Percentiles rank a stretch among this genome's conserved stretches.
Conservation (phyloP, 2,329 filamentous ascomycete genomes). For the Sordariomycetes sp. region DNA sequence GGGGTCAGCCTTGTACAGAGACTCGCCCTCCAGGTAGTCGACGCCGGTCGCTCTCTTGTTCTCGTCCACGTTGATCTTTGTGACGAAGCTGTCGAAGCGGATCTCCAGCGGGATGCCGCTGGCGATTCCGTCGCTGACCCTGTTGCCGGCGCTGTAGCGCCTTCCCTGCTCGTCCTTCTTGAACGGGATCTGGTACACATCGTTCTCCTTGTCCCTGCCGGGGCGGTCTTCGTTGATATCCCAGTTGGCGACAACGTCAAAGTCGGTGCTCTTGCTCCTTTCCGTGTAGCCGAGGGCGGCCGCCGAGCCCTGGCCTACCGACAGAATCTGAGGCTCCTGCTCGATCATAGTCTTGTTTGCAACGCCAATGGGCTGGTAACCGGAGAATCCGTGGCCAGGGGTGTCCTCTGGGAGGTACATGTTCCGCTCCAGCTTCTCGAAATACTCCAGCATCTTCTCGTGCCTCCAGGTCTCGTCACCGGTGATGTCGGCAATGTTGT, state of each 20-base stretch:
- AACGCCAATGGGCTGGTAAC: slow-evolving; percentile 11
- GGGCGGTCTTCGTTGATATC: slow-evolving; percentile 32
- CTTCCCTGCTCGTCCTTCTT: slow-evolving; percentile 26
- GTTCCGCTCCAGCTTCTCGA: slow-evolving; percentile 40
- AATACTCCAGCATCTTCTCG: slow-evolving; percentile 47
- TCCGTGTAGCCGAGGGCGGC: slow-evolving; percentile 16
- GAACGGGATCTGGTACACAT: slow-evolving; percentile 39
- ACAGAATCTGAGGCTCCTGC: not conserved
- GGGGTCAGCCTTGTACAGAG: slow-evolving; percentile 8
- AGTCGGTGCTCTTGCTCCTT: slow-evolving; percentile 6
- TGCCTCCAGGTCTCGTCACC: slow-evolving; percentile 31
- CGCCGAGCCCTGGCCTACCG: slow-evolving; percentile 10
- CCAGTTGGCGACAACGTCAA: slow-evolving; percentile 23
- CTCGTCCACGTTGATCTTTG: slow-evolving; percentile 7
- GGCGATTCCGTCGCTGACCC: slow-evolving; percentile 6
- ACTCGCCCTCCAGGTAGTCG: slow-evolving; percentile 11
- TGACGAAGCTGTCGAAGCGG: slow-evolving; percentile 5
- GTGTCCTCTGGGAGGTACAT: slow-evolving; percentile 30
- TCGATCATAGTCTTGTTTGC: not conserved
- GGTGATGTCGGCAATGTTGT: slow-evolving; percentile 25
- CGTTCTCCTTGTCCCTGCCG: slow-evolving; percentile 26
- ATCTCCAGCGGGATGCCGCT: slow-evolving; percentile 5
- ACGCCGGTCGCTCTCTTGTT: slow-evolving; percentile 24
- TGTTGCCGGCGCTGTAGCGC: slow-evolving; percentile 1
- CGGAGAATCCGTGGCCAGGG: slow-evolving; percentile 36